phyloP scores from a whole-genome alignment of 2,329 filamentous ascomycete species.

The Lachnellula willkommii region DNA sequence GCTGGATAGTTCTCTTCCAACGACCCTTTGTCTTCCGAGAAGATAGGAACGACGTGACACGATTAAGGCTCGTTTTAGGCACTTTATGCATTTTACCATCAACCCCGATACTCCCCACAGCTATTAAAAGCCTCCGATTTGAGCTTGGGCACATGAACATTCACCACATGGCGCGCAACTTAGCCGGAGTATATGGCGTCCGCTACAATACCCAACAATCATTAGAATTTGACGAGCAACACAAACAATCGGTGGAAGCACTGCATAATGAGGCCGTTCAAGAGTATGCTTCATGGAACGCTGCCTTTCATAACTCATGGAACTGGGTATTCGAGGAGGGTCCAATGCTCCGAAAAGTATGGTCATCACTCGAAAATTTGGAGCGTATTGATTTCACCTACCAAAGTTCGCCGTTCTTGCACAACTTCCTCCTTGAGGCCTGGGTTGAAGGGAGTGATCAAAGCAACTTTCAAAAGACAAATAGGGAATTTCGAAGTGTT shows the following conservation, averaged over 20 bases:
- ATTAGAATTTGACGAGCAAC: not conserved
- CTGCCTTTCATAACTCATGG: not conserved
- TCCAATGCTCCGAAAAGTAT: rapidly evolving
- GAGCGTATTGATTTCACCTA: not conserved
- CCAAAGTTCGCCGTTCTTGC: not conserved
- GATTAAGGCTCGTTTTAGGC: not conserved
- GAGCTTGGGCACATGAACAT: not conserved
- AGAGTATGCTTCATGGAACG: not conserved
- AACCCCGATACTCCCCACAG: not conserved
- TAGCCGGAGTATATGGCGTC: not conserved
- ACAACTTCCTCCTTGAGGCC: not conserved
- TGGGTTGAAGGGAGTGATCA: not conserved
- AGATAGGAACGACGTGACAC: not conserved
- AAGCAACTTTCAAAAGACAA: not conserved
- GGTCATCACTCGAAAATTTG: not conserved
- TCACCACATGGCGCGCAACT: not conserved
- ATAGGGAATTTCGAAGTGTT: not conserved
- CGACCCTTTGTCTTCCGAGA: not conserved
- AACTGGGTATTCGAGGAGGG: not conserved
- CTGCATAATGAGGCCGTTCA: not conserved
- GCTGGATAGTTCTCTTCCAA: not conserved
- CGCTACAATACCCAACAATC: not conserved
- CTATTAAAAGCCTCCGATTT: not conserved
- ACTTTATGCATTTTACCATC: not conserved
- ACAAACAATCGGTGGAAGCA: no score